Evolutionary conservation across 352 stramenopile species (phyloP), one percentile per base, ranked within the genome.

Genomic region (Phytophthora litchii): DNA sequence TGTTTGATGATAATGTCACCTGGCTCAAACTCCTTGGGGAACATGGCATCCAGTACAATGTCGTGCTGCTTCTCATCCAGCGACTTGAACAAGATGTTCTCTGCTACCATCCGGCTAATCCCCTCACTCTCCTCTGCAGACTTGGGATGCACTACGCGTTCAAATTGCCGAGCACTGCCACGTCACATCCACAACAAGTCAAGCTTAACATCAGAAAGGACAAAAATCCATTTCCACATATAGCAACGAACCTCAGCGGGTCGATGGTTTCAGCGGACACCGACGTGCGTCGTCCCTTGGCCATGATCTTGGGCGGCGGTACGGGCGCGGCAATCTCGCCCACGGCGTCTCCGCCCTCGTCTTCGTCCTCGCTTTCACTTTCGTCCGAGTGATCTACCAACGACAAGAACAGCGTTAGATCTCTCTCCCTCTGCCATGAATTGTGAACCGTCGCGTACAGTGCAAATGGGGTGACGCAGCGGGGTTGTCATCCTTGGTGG

Each of bases 11-110:
- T 94, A 19, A 73, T 89, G 48, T 89, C 75, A 20, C 74, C 76
- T 13, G 84, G 72, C 49, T 87, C 80, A 38, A 94, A 93, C 43
- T 92, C 78, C 55, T 90, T 90, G 6, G 83, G 82, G 62, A 95
- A 94, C 78, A 95, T 93, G 52, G 83, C 87, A 37, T 95, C 87
- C 0, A 95, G 71, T 19, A 95, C 72, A 47, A 94, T 94, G n/a
- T 87, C 70, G 46, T 86, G 74, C 69, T 96, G 86, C 65, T 93
- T 94, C 46, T 93, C 82, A 54, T 96, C 86, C 45, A 97, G 65
- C 36, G 89, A 87, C 67, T 95, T 95, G 76, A 95, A 97, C 40
- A 97, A 59, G 60, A 97, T 92, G 69, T 94, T 96, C 59, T 94
- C 88, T 4, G 67, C 81, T 27, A 97, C 81, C 70, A 97, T 96